These are phyloP conservation scores for Venturia aucupariae DNA, from an alignment of 2,329 filamentous ascomycete genomes.

Conservation along the genomic window DNA sequence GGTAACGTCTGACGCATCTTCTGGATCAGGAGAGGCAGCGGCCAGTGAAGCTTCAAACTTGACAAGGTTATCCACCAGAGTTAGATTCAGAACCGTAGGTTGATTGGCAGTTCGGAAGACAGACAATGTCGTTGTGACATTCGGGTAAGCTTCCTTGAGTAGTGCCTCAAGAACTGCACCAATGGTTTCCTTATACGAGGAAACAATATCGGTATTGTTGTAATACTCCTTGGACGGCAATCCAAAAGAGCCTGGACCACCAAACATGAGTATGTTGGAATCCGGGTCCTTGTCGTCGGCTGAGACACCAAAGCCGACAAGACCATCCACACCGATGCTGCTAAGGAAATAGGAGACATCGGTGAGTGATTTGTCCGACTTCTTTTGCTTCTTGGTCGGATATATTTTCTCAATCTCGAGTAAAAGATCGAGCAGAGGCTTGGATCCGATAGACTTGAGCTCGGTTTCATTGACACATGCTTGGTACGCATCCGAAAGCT, in stretches of 20 bases:
- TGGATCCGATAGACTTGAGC: conserved; percentile 45
- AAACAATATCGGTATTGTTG: conserved; percentile 25
- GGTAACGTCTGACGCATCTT: conserved; percentile 52
- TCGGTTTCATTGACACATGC: conserved; percentile 55
- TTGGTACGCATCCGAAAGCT: conserved; percentile 54
- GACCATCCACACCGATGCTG: conserved; percentile 33
- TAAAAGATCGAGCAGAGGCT: conserved; percentile 49
- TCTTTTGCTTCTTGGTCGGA: conserved; percentile 21
- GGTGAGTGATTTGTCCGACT: conserved; percentile 23
- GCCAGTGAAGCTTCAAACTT: conserved; percentile 55
- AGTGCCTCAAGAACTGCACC: conserved; percentile 26
- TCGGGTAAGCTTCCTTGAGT: conserved; percentile 19
- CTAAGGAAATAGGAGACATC: conserved; percentile 41
- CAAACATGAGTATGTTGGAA: conserved; percentile 40
- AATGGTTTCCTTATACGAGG: conserved; percentile 26
- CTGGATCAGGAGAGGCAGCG: conserved; percentile 46
- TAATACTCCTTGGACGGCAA: conserved; percentile 30
- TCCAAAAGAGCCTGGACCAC: conserved; percentile 39
- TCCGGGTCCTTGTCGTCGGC: conserved; percentile 48
- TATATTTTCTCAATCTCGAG: conserved; percentile 41
- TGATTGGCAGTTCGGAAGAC: conserved; percentile 4
- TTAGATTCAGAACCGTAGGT: conserved; percentile 1
- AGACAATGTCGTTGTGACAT: conserved; percentile 10
- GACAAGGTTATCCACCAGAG: conserved; percentile 36
- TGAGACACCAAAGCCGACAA: conserved; percentile 20